Percentiles rank a stretch among this genome's conserved stretches.
Evolutionary conservation across 805 yeast genomes (phyloP).

Genomic region (Candida germanica): DNA sequence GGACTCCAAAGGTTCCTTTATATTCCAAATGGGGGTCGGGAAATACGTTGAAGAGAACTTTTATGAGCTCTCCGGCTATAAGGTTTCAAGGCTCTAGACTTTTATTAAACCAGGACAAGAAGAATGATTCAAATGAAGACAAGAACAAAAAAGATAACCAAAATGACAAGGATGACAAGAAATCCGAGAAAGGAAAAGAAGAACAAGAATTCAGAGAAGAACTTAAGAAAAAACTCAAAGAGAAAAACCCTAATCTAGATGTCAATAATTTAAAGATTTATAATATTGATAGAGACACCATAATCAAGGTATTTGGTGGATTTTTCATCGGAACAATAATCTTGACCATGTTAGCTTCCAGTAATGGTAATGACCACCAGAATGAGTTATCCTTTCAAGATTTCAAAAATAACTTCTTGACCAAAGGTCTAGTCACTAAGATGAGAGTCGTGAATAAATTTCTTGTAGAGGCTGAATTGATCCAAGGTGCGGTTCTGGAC

Average conservation of each 20-base stretch:
- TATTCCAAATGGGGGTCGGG: background rate
- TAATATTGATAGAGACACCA: conserved; percentile 18
- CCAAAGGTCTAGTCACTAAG: conserved; percentile 72
- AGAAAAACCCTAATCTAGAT: conserved; percentile 25
- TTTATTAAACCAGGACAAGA: conserved; percentile 2
- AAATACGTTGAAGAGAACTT: background rate
- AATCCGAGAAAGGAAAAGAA: conserved; percentile 14
- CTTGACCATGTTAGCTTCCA: conserved; percentile 10
- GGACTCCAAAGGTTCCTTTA: background rate
- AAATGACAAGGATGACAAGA: conserved; percentile 3
- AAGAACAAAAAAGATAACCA: conserved; percentile 3
- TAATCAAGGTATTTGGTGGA: conserved; percentile 17
- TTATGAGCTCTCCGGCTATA: conserved; percentile 1
- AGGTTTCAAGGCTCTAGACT: conserved; percentile 1
- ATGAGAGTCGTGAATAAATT: conserved; percentile 71
- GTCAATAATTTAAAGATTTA: conserved; percentile 30
- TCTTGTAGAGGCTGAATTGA: conserved; percentile 66
- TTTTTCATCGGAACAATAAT: conserved; percentile 19
- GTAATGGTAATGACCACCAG: conserved; percentile 12
- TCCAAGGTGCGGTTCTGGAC: conserved; percentile 41
- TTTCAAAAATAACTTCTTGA: conserved; percentile 74
- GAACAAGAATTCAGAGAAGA: conserved; percentile 36
- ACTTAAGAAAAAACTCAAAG: conserved; percentile 27
- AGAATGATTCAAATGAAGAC: conserved; percentile 3
- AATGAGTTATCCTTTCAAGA: conserved; percentile 66